These are phyloP conservation scores for Neoarthrinium moseri DNA, from an alignment of 2,329 filamentous ascomycete genomes.

Conservation along the genomic window DNA sequence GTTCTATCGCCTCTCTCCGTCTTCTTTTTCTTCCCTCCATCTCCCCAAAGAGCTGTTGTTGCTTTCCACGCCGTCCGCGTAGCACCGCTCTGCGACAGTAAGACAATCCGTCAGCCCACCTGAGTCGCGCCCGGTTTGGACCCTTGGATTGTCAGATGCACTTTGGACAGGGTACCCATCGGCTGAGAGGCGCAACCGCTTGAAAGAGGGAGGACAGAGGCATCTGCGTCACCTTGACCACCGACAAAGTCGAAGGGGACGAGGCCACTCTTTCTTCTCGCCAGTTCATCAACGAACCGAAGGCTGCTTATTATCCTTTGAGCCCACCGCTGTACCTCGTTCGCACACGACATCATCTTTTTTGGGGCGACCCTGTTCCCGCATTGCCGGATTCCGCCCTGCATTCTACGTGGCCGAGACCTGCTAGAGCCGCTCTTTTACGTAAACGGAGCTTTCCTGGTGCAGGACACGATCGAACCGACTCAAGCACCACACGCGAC, in stretches of 20 bases:
- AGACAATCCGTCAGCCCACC: too few species aligned
- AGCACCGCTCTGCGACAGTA: too few species aligned
- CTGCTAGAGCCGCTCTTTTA: conserved; percentile 3
- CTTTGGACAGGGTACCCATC: too few species aligned
- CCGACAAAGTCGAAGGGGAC: not conserved
- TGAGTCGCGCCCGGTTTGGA: too few species aligned
- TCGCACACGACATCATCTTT: conserved; percentile 6
- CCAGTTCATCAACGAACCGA: conserved; percentile 2
- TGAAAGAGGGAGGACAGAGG: too few species aligned
- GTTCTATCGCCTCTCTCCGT: too few species aligned
- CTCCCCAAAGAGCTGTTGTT: too few species aligned
- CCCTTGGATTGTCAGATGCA: too few species aligned
- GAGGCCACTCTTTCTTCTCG: not conserved
- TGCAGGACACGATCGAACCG: conserved; percentile 7
- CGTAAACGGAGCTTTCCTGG: conserved; percentile 4
- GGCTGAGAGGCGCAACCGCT: too few species aligned
- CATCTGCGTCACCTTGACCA: too few species aligned
- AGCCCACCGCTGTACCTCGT: not conserved
- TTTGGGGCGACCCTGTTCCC: not conserved
- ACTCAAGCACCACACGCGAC: conserved; percentile 4
- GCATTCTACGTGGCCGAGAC: conserved; percentile 5
- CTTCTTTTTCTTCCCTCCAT: too few species aligned
- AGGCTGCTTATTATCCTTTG: conserved; percentile 4
- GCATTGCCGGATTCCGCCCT: conserved; percentile 6
- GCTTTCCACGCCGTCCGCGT: too few species aligned